These are phyloP conservation scores for Erythrophleum fordii DNA, from an alignment of 306 rosid species.

Conservation along the genomic window DNA sequence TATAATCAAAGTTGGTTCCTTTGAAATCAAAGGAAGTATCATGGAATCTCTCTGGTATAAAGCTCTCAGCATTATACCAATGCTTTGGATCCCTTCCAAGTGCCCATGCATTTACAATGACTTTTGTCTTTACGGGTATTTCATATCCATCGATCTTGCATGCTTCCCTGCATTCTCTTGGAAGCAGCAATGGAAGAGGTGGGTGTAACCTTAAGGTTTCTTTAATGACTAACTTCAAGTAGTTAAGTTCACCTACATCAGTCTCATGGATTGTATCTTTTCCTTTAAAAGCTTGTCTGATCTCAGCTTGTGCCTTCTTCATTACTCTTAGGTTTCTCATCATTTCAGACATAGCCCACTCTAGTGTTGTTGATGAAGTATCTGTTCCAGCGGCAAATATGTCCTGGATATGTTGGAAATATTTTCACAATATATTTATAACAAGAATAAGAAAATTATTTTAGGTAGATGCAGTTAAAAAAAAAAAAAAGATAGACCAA, in stretches of 20 bases:
- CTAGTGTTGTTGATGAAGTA: conserved; percentile 27
- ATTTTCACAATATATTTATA: no score
- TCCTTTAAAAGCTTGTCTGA: conserved; percentile 15
- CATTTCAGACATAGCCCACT: conserved; percentile 43
- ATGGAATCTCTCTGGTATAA: conserved; percentile 44
- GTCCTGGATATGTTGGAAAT: conserved; percentile 24
- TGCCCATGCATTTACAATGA: conserved; percentile 40
- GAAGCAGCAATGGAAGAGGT: conserved; percentile 37
- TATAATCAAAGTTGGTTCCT: conserved; percentile 32
- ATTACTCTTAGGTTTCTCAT: conserved; percentile 38
- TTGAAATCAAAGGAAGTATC: conserved; percentile 17
- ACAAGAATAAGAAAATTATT: no score
- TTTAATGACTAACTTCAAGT: conserved; percentile 37
- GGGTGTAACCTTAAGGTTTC: conserved; percentile 48
- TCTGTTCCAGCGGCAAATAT: conserved; percentile 43
- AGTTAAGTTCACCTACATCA: conserved; percentile 10
- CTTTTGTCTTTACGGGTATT: conserved; percentile 32
- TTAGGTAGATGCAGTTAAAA: no score
- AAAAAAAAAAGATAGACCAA: no score
- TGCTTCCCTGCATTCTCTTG: conserved; percentile 37
- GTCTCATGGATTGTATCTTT: conserved; percentile 12
- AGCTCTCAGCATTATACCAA: conserved; percentile 41
- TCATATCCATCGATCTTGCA: conserved; percentile 35
- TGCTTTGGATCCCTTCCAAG: conserved; percentile 42
- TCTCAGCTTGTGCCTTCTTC: conserved; percentile 39